Evolutionary conservation across 2,329 filamentous ascomycete species (phyloP).

Genomic region (Ophiocordyceps polyrhachis-furcata): DNA sequence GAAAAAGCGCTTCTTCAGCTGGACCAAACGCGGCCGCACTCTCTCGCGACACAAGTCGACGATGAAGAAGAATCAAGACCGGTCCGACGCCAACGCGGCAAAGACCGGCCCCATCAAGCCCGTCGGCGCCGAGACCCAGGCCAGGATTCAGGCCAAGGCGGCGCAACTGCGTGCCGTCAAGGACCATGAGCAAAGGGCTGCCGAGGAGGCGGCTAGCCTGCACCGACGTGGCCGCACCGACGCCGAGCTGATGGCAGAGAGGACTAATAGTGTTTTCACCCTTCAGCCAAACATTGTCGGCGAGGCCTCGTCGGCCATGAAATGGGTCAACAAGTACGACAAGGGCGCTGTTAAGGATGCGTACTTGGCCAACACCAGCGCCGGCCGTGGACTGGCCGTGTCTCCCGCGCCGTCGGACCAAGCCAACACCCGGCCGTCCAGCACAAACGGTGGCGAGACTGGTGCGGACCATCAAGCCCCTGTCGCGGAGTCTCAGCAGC

Average conservation of each 20-base stretch:
- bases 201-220: slow-evolving; percentile 15
- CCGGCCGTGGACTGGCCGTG: slow-evolving; percentile 43
- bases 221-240: slow-evolving; percentile 35
- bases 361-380: slow-evolving; percentile 59
- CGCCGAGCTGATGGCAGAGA: slow-evolving; percentile 38
- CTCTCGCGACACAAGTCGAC: slow-evolving; percentile 51
- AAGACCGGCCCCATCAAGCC: slow-evolving; percentile 47
- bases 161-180: slow-evolving; percentile 61
- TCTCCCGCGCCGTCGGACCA: slow-evolving; percentile 17
- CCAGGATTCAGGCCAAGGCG: slow-evolving; percentile 80
- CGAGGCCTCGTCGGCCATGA: slow-evolving; percentile 84
- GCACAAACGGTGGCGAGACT: slow-evolving; percentile 2
- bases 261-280: slow-evolving; percentile 81
- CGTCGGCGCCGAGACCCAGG: slow-evolving; percentile 80
- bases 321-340: slow-evolving; percentile 93
- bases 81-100: slow-evolving; percentile 23
- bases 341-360: slow-evolving; percentile 69
- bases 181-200: slow-evolving; percentile 33
- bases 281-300: slow-evolving; percentile 68
- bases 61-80: slow-evolving; percentile 38
- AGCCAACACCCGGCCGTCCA: slow-evolving; percentile 7
- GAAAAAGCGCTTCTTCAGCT: slow-evolving; percentile 89
- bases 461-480: slow-evolving; percentile 22
- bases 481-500: slow-evolving; percentile 15
- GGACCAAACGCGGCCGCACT: slow-evolving; percentile 49